Conservation (phyloP, 257 asterid species). For the Nicotiana otophora region DNA sequence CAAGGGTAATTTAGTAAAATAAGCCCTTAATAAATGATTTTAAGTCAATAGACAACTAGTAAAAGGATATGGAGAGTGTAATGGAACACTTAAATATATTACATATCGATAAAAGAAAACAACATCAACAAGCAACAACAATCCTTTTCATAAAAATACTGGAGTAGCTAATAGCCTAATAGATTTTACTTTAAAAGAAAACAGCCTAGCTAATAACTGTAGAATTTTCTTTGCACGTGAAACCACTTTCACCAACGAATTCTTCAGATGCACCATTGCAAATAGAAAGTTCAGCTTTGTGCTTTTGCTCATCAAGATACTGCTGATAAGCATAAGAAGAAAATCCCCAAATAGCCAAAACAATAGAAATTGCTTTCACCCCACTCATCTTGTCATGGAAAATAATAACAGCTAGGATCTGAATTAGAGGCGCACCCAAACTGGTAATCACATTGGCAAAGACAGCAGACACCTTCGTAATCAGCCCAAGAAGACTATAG, state of each 20-base stretch:
- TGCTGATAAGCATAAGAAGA: constrained; percentile 61
- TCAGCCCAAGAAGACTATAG: constrained; percentile 30
- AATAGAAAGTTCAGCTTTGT: constrained; percentile 5
- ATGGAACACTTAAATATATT: not conserved
- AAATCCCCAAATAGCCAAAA: constrained; percentile 69
- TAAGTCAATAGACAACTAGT: too few species aligned
- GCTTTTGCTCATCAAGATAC: constrained; percentile 49
- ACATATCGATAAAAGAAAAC: not conserved
- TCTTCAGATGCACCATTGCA: not conserved
- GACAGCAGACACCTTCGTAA: constrained; percentile 39
- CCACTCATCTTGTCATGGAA: constrained; percentile 52
- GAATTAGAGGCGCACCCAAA: constrained; percentile 52
- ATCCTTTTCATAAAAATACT: not conserved
- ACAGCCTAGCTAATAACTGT: not conserved
- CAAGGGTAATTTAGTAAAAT: too few species aligned
- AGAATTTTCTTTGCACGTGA: not conserved
- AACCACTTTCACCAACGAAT: not conserved
- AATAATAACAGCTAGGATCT: constrained; percentile 49
- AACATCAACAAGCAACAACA: not conserved
- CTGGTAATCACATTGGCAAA: constrained; percentile 64
- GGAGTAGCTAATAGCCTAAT: too few species aligned
- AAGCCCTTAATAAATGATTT: too few species aligned
- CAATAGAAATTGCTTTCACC: constrained; percentile 50
- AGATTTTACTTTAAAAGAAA: not conserved
- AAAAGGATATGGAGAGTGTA: too few species aligned